phyloP scores from a whole-genome alignment of 2,329 filamentous ascomycete genomes.

The Calonectria pauciramosa region DNA sequence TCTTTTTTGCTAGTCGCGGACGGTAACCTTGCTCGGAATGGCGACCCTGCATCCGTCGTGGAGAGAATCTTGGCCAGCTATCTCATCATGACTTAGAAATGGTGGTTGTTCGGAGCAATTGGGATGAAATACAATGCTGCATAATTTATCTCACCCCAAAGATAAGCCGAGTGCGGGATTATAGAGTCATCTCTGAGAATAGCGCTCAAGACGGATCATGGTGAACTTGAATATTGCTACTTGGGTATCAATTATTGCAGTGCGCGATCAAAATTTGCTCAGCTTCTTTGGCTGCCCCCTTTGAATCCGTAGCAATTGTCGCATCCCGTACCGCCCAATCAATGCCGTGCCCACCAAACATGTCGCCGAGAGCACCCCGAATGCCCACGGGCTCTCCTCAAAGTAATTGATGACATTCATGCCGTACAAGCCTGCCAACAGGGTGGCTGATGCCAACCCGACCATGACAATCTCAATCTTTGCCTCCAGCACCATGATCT shows the following conservation, averaged over 20 bases:
- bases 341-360: not conserved
- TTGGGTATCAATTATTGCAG: not conserved
- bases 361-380: not conserved
- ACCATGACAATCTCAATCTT: conserved; percentile 17
- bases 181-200: not conserved
- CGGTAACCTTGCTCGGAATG: not conserved
- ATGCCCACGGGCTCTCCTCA: conserved; percentile 10
- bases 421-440: conserved; percentile 9
- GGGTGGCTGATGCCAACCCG: not conserved
- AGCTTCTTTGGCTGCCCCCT: not conserved
- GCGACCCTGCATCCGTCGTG: not conserved
- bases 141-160: too few species aligned
- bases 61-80: not conserved
- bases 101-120: not conserved
- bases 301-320: conserved; percentile 9
- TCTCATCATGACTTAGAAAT: not conserved
- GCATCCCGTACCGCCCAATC: not conserved
- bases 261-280: not conserved
- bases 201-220: not conserved
- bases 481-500: conserved; percentile 15
- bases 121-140: not conserved
- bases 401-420: conserved; percentile 20
- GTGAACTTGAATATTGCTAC: not conserved
- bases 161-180: too few species aligned
- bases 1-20: not conserved